Evolutionary conservation across 495 filamentous ascomycete species (phyloP).

Genomic region (Aspergillus ellipticus): DNA sequence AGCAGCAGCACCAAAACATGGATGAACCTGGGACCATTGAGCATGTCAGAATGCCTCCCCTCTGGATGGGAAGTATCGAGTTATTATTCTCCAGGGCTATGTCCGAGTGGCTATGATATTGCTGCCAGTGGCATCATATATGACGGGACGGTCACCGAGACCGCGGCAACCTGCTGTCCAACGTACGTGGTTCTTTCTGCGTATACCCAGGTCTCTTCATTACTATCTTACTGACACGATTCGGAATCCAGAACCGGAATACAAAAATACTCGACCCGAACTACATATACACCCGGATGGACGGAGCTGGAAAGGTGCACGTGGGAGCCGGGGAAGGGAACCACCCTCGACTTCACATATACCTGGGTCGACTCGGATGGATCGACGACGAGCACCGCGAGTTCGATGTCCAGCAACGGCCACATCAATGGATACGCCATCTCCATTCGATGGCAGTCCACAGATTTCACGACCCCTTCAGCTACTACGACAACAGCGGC

Average conservation of each 20-base stretch:
- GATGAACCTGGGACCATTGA: conserved; percentile 9
- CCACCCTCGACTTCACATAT: neutral
- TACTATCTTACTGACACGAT: neutral
- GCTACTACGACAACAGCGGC: neutral
- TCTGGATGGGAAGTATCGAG: conserved; percentile 6
- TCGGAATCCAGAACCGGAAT: neutral
- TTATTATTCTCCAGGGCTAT: conserved; percentile 9
- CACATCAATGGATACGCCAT: neutral
- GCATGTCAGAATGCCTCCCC: conserved; percentile 7
- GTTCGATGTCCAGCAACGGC: neutral
- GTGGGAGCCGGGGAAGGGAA: neutral
- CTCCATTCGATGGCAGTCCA: neutral
- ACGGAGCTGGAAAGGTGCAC: neutral
- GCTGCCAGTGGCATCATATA: neutral
- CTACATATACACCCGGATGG: neutral
- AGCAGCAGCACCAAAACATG: conserved; percentile 2
- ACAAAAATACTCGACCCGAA: conserved; percentile 1
- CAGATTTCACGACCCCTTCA: neutral
- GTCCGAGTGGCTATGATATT: conserved; percentile 5
- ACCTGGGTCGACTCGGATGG: conserved; percentile 1
- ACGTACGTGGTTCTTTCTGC: neutral
- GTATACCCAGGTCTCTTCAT: neutral
- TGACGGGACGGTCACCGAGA: neutral
- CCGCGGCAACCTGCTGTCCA: conserved; percentile 4
- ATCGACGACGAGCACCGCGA: neutral